These are phyloP conservation scores for Stropharia rugosoannulata DNA, from an alignment of 768 basidiomycete genomes.

Conservation along the genomic window DNA sequence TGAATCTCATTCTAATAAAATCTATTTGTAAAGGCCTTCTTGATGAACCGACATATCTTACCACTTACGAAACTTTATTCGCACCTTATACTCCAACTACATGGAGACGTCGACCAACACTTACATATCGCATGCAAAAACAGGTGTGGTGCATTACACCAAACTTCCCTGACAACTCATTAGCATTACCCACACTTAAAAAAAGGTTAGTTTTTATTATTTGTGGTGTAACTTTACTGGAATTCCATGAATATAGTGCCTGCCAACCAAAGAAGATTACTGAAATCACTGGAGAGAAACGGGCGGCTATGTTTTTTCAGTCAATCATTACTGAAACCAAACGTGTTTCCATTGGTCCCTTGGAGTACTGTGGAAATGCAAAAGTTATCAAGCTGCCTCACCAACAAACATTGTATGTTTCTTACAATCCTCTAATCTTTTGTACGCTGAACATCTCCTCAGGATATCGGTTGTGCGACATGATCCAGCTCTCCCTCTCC, in stretches of 20 bases:
- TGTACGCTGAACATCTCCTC: background rate
- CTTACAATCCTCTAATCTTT: background rate
- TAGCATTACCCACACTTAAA: background rate
- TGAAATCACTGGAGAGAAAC: background rate
- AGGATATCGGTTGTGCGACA: slow-evolving; percentile 1
- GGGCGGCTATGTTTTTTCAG: background rate
- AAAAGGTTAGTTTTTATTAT: background rate
- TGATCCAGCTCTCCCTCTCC: background rate
- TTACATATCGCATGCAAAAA: background rate
- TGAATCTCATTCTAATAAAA: background rate
- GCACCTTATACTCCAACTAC: background rate
- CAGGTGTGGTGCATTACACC: slow-evolving; percentile 3
- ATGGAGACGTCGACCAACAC: background rate
- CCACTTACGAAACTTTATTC: background rate
- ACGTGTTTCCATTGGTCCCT: slow-evolving; percentile 6
- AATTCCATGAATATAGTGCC: background rate
- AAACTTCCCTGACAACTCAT: background rate
- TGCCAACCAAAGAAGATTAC: background rate
- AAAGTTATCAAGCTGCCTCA: background rate
- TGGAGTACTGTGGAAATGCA: slow-evolving; percentile 13
- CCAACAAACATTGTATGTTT: slow-evolving; percentile 1
- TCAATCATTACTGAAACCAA: background rate
- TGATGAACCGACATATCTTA: background rate
- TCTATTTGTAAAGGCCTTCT: background rate
- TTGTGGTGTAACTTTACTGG: background rate